Percentiles rank a stretch among this genome's conserved stretches.
Conservation (phyloP, 768 basidiomycete species). For the Tylopilus subfusipes region DNA sequence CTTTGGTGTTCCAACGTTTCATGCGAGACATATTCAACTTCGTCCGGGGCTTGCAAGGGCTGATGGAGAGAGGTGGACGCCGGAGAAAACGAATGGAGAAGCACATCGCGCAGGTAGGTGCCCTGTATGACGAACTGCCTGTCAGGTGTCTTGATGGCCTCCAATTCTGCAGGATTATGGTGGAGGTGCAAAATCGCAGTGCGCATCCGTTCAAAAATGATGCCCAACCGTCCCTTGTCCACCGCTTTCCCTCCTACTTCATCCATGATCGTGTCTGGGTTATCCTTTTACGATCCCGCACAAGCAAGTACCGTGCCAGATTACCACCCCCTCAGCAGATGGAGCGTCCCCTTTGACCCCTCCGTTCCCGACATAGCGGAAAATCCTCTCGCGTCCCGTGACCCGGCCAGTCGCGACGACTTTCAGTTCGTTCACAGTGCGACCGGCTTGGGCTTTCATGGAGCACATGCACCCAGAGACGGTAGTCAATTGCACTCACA, state of each 20-base stretch:
- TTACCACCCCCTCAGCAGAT: slow-evolving; percentile 43
- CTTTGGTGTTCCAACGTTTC: slow-evolving; percentile 38
- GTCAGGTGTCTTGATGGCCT: slow-evolving; percentile 31
- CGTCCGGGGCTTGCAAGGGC: slow-evolving; percentile 40
- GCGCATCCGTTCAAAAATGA: slow-evolving; percentile 67
- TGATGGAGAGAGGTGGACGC: slow-evolving; percentile 21
- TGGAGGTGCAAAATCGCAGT: slow-evolving; percentile 57
- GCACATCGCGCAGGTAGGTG: slow-evolving; percentile 66
- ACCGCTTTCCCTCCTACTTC: slow-evolving; percentile 1
- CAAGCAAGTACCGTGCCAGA: slow-evolving; percentile 33
- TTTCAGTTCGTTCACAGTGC: slow-evolving; percentile 1
- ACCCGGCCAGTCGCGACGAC: neutral
- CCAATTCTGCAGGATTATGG: slow-evolving; percentile 47
- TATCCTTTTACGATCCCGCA: slow-evolving; percentile 53
- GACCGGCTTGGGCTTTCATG: neutral
- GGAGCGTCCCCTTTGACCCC: slow-evolving; percentile 15
- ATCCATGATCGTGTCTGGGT: slow-evolving; percentile 52
- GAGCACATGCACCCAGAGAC: neutral
- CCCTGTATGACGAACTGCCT: slow-evolving; percentile 61
- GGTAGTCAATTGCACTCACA: neutral
- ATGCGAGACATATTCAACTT: slow-evolving; percentile 35
- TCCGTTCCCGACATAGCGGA: slow-evolving; percentile 4
- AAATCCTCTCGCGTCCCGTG: neutral
- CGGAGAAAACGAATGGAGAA: slow-evolving; percentile 56
- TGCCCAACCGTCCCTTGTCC: slow-evolving; percentile 14